These are phyloP conservation scores for Bretschneidera sinensis DNA, from an alignment of 345 rosid genomes.

Conservation along the genomic window DNA sequence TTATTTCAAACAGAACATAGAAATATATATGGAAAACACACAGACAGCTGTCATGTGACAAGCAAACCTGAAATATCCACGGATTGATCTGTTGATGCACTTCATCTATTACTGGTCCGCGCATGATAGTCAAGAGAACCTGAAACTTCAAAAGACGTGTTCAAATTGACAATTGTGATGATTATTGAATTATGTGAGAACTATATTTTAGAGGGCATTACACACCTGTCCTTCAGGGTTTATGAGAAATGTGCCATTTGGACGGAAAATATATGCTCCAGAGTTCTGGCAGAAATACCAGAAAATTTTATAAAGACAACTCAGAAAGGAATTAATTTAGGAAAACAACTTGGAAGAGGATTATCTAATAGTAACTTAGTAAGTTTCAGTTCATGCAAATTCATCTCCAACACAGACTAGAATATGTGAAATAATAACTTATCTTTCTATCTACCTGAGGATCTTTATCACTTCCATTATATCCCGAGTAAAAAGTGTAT, in stretches of 20 bases:
- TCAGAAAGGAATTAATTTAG: not conserved
- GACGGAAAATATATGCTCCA: constrained; percentile 95
- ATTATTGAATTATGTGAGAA: constrained; percentile 8
- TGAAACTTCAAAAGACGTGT: constrained; percentile 29
- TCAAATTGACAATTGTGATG: not conserved
- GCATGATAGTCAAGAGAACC: constrained; percentile 62
- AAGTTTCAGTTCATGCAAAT: not conserved
- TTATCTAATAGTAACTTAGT: not conserved
- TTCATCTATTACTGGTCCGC: constrained; percentile 76
- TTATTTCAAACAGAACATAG: constrained; percentile 13
- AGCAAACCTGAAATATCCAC: constrained; percentile 84
- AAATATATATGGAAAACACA: constrained; percentile 7
- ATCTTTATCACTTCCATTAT: constrained; percentile 56
- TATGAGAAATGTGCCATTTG: constrained; percentile 66
- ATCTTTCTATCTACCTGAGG: constrained; percentile 55
- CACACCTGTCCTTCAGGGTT: constrained; percentile 62
- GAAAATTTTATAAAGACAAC: constrained; percentile 3
- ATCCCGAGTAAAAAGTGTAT: constrained; percentile 62
- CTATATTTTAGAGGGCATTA: constrained; percentile 14
- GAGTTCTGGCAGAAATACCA: constrained; percentile 49
- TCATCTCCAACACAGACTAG: not conserved
- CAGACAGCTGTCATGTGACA: constrained; percentile 10
- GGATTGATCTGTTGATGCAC: constrained; percentile 74
- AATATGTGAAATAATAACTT: constrained; percentile 1
- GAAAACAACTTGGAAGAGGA: not conserved